Conservation (phyloP, 2,329 filamentous ascomycete genomes). For the Lasiodiplodia hormozganensis region DNA sequence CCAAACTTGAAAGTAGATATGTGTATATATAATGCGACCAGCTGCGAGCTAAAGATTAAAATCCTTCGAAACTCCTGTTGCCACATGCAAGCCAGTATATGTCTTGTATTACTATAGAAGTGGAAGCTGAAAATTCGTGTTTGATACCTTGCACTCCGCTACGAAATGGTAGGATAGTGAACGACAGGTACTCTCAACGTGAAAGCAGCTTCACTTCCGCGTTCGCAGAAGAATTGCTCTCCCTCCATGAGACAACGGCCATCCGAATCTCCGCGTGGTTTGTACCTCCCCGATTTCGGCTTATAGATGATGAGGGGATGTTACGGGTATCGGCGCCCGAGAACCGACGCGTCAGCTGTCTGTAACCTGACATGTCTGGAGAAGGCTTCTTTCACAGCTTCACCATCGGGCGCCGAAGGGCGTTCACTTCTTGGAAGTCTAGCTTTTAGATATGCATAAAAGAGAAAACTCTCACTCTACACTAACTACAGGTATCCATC, state of each 20-base stretch:
- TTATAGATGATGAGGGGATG: not conserved
- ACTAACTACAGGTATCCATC: not conserved
- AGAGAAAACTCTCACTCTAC: not conserved
- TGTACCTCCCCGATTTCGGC: not conserved
- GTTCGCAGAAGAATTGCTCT: not conserved
- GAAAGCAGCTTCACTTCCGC: too few species aligned
- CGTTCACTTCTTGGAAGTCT: not conserved
- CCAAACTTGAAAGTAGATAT: too few species aligned
- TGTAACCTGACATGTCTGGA: not conserved
- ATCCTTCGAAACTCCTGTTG: too few species aligned
- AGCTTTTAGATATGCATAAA: not conserved
- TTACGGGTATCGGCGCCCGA: slow-evolving; percentile 6
- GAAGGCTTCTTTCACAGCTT: not conserved
- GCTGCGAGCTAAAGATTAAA: too few species aligned
- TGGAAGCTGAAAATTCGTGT: too few species aligned
- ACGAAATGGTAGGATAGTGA: too few species aligned
- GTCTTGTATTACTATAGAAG: too few species aligned
- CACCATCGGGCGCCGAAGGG: not conserved
- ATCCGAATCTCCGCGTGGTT: not conserved
- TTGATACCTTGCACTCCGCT: too few species aligned
- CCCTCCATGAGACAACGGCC: not conserved
- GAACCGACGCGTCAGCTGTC: not conserved
- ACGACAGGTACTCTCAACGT: too few species aligned
- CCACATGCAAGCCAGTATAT: too few species aligned
- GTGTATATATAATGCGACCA: too few species aligned